Conservation (phyloP, 192 early-diverging fungal genomes). For the Coemansia sp. region DNA sequence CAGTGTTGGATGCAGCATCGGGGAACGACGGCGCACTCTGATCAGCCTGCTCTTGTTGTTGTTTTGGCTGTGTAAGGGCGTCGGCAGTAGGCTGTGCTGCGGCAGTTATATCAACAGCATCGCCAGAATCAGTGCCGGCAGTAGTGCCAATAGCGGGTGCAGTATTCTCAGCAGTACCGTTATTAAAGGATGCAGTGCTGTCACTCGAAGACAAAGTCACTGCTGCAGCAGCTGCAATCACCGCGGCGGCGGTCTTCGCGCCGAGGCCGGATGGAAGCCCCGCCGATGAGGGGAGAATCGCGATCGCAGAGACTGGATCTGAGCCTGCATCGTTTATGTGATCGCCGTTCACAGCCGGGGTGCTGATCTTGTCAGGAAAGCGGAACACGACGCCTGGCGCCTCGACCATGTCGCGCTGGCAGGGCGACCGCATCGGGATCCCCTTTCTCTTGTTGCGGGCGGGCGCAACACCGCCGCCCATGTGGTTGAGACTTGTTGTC, state of each 20-base stretch:
- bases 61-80: conserved; percentile 10
- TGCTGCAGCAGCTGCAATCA: conserved; percentile 36
- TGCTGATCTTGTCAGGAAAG: conserved; percentile 54
- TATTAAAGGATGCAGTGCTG: conserved; percentile 6
- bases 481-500: conserved; percentile 24
- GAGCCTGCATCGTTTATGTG: neutral
- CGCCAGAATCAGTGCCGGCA: conserved; percentile 1
- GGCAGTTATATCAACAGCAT: conserved; percentile 10
- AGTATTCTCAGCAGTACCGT: conserved; percentile 8
- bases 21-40: neutral
- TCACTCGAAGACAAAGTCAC: conserved; percentile 14
- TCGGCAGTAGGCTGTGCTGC: conserved; percentile 7
- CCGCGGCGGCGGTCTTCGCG: conserved; percentile 48
- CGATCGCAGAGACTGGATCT: conserved; percentile 33
- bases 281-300: conserved; percentile 45
- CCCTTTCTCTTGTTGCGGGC: conserved; percentile 53
- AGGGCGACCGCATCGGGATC: conserved; percentile 52
- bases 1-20: neutral
- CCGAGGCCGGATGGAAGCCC: conserved; percentile 49
- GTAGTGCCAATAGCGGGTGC: conserved; percentile 17
- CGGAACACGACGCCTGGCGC: conserved; percentile 54
- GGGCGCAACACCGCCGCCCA: conserved; percentile 18
- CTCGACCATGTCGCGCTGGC: conserved; percentile 52
- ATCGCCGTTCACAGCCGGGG: conserved; percentile 6
- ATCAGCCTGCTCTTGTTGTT: conserved; percentile 3